phyloP scores from a whole-genome alignment of 805 yeast genomes.

The Myxozyma monticola region DNA sequence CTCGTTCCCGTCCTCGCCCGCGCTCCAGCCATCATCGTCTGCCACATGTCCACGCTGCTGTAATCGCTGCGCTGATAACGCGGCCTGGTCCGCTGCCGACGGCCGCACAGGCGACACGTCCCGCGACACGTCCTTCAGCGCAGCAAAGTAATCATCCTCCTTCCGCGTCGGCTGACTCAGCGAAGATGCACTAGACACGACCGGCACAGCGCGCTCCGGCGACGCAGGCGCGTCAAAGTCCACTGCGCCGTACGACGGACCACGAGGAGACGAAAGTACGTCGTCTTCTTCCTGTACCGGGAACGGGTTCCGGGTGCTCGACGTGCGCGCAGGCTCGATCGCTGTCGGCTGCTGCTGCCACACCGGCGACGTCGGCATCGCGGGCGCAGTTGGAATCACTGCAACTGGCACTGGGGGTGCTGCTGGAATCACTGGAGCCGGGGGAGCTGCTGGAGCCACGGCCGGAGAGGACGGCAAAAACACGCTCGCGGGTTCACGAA shows the following conservation, averaged over 20 bases:
- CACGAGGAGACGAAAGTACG: neutral
- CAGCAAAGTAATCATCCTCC: conserved; percentile 1
- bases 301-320: conserved; percentile 23
- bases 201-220: conserved; percentile 1
- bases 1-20: conserved; percentile 34
- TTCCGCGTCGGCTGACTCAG: neutral
- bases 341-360: neutral
- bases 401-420: neutral
- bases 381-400: neutral
- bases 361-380: neutral
- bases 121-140: neutral
- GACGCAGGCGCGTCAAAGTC: conserved; percentile 14
- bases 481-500: no score
- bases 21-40: conserved; percentile 41
- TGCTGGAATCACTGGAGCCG: neutral
- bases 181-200: no score
- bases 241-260: conserved; percentile 10
- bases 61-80: conserved; percentile 38
- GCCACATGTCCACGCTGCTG: conserved; percentile 38
- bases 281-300: conserved; percentile 16
- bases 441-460: neutral
- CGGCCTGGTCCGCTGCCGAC: conserved; percentile 26
- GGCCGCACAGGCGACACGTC: conserved; percentile 1
- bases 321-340: neutral
- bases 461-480: neutral